These are phyloP conservation scores for Clavispora asparagi DNA, from an alignment of 805 yeast species.

Conservation along the genomic window DNA sequence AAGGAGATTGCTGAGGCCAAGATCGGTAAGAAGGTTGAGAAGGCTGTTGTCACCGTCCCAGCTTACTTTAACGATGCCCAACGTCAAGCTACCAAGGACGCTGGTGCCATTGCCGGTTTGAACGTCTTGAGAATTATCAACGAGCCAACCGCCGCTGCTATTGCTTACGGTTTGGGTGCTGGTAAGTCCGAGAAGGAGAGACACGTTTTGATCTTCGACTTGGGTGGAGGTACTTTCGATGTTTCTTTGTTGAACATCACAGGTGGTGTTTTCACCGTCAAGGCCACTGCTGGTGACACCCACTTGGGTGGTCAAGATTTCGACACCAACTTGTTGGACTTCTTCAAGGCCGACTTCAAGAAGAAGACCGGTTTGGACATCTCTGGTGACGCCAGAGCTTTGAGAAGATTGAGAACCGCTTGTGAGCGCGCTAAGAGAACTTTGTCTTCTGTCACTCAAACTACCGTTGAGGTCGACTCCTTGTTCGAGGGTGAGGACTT, in stretches of 20 bases:
- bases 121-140: constrained; percentile 84
- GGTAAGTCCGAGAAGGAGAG: constrained; percentile 55
- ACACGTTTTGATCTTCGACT: constrained; percentile 45
- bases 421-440: constrained; percentile 48
- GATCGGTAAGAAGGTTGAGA: constrained; percentile 68
- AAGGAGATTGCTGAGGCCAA: constrained; percentile 63
- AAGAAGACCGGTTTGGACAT: constrained; percentile 89
- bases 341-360: constrained; percentile 88
- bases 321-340: constrained; percentile 83
- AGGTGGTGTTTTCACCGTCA: constrained; percentile 46
- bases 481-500: constrained; percentile 46
- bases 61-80: constrained; percentile 93
- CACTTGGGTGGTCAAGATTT: constrained; percentile 98
- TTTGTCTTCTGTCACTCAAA: constrained; percentile 36
- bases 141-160: constrained; percentile 56
- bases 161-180: constrained; percentile 39
- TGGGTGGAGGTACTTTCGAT: constrained; percentile 49
- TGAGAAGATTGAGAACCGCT: constrained; percentile 55
- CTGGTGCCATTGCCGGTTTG: constrained; percentile 88
- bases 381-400: constrained; percentile 73
- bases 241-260: constrained; percentile 43
- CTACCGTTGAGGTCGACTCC: constrained; percentile 42
- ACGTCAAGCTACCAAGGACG: constrained; percentile 92
- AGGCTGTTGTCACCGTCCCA: constrained; percentile 90
- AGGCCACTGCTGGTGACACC: constrained; percentile 84